phyloP scores from a whole-genome alignment of 345 rosid species.

The Salix caprea region DNA sequence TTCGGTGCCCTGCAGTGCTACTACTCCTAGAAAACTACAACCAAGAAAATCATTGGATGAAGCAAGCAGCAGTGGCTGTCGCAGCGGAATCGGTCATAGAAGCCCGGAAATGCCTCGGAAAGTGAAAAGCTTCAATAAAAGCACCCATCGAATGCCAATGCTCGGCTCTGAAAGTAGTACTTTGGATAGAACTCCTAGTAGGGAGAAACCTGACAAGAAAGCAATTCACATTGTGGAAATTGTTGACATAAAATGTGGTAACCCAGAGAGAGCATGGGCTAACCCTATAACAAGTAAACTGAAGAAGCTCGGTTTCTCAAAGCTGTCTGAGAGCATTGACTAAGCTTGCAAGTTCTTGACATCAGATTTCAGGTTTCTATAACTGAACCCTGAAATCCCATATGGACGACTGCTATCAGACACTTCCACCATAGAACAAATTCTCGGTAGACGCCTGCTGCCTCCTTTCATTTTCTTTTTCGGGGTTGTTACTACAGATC shows the following conservation, averaged over 20 bases:
- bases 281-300: conserved; percentile 66
- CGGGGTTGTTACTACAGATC: conserved; percentile 25
- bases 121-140: conserved; percentile 43
- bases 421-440: conserved; percentile 60
- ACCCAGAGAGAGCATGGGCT: conserved; percentile 73
- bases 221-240: conserved; percentile 64
- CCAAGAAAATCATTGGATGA: conserved; percentile 58
- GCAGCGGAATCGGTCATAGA: conserved; percentile 20
- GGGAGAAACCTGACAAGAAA: conserved; percentile 54
- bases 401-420: conserved; percentile 33
- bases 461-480: conserved; percentile 53
- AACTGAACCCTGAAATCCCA: conserved; percentile 39
- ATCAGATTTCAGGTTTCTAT: conserved; percentile 54
- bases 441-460: conserved; percentile 41
- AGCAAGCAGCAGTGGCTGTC: conserved; percentile 69
- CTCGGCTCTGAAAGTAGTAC: conserved; percentile 51
- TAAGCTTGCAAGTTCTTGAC: conserved; percentile 47
- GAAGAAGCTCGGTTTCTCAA: conserved; percentile 93
- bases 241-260: conserved; percentile 85
- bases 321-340: conserved; percentile 65
- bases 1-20: conserved; percentile 46
- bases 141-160: conserved; percentile 54
- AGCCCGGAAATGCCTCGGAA: conserved; percentile 37
- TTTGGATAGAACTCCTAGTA: conserved; percentile 55
- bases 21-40: conserved; percentile 51